Conservation (phyloP, 2,329 filamentous ascomycete genomes). For the Teratosphaeria viscida region DNA sequence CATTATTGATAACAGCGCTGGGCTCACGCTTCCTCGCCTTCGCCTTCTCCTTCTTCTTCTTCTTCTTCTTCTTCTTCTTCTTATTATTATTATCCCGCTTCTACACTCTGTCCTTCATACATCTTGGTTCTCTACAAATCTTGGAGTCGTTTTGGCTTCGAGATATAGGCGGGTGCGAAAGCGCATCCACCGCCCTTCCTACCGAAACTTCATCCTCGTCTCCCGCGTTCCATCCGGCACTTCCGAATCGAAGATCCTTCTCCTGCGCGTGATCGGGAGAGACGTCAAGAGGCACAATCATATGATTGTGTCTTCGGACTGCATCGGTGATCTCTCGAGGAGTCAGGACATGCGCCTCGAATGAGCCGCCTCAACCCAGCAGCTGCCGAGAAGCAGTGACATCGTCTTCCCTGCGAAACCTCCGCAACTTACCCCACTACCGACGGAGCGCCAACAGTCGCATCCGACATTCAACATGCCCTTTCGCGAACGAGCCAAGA, state of each 20-base stretch:
- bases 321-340: neutral
- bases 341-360: neutral
- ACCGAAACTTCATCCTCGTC: neutral
- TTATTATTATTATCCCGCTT: neutral
- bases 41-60: too few relatives aligned
- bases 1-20: neutral
- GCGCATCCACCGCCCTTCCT: too few relatives aligned
- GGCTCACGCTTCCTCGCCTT: neutral
- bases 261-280: neutral
- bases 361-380: neutral
- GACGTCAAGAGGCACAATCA: neutral
- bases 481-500: constrained; percentile 37
- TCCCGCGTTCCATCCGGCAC: neutral
- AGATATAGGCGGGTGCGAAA: too few relatives aligned
- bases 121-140: too few relatives aligned
- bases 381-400: neutral
- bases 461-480: constrained; percentile 31
- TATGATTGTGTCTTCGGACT: neutral
- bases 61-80: too few relatives aligned
- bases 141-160: too few relatives aligned
- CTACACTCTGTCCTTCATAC: neutral
- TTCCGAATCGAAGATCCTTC: neutral
- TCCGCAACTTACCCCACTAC: neutral
- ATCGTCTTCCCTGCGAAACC: neutral
- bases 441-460: neutral